phyloP scores from a whole-genome alignment of 2,329 filamentous ascomycete species.

The Xylaria multiplex region DNA sequence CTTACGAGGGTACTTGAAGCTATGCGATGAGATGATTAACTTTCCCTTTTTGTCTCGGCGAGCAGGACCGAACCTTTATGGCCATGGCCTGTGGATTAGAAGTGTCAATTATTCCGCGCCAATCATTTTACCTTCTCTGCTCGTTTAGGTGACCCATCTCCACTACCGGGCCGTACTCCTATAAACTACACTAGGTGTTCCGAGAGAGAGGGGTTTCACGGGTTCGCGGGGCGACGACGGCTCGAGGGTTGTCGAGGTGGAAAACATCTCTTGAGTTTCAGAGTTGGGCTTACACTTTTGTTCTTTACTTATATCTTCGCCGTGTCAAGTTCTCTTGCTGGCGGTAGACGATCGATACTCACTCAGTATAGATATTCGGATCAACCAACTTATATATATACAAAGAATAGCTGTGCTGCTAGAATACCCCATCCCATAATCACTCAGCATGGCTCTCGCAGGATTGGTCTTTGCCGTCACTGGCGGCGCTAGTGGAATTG shows the following conservation, averaged over 20 bases:
- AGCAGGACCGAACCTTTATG: constrained; percentile 33
- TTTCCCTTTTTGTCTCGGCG: constrained; percentile 39
- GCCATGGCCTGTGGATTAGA: constrained; percentile 29
- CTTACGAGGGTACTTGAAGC: too few species aligned
- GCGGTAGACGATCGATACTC: background rate
- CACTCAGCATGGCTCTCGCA: constrained; percentile 41
- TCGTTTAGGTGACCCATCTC: constrained; percentile 28
- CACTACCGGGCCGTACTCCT: constrained; percentile 35
- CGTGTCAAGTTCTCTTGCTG: constrained; percentile 19
- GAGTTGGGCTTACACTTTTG: constrained; percentile 17
- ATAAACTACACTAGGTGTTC: constrained; percentile 27
- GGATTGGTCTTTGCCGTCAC: constrained; percentile 55
- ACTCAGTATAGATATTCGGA: constrained; percentile 7
- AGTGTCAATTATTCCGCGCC: constrained; percentile 34
- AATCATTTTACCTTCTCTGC: constrained; percentile 33
- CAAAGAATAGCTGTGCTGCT: constrained; percentile 10
- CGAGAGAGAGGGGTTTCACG: constrained; percentile 35
- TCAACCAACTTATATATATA: constrained; percentile 9
- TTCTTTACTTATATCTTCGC: constrained; percentile 17
- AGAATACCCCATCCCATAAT: constrained; percentile 8
- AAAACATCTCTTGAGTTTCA: constrained; percentile 18
- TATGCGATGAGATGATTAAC: constrained; percentile 14
- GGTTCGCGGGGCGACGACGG: constrained; percentile 30
- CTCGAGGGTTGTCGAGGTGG: constrained; percentile 20
- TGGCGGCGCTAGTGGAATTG: constrained; percentile 54